Evolutionary conservation across 768 basidiomycete species (phyloP), one percentile per base, ranked within the genome.

Genomic region (Tephrocybe sp.): DNA sequence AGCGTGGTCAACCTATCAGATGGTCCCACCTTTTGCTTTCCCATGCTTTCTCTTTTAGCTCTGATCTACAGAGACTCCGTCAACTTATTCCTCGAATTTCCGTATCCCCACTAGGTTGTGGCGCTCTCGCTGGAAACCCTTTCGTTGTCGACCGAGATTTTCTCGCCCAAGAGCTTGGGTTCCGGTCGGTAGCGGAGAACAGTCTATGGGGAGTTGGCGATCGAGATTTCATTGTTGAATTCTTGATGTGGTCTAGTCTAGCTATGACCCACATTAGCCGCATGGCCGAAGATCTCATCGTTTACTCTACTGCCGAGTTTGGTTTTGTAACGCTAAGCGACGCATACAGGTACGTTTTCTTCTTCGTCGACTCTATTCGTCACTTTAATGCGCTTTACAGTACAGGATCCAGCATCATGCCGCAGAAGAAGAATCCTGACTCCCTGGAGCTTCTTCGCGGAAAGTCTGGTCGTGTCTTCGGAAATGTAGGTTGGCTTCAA

Each of bases 391-490:
- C 11, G 16, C 35, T 19, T 57, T 43, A 10, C 57, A 98, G 94
- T 65, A 99, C 97, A 39, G 97, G 97, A 6, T 98, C 95, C 35
- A 98, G 95, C 59, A 98, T 99, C 65, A 99, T 99, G 97, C 97
- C 97, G 5, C 97, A 98, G 66, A 98, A 99, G 75, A 99, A 98
- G 73, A 98, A 98, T 64, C 92, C 95, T 0, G 97, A 98, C 67
- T 98, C 96, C 9, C 74, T 97, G 48, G 97, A 99, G 68, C 77
- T 99, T 17, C 75, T 99, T 51, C 85, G 97, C 51, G 97, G 97
- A 60, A 99, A 99, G 70, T 82, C 89, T 30, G 97, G 97, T 4
- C 85, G 97, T 22, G 79, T 96, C 17, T 96, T 98, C 69, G 97
- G 97, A 51, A 86, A 92, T 63, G 92, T 89, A 62, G 59, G 79